These are phyloP conservation scores for Cladorrhinum samala DNA, from an alignment of 495 filamentous ascomycete species.

Conservation along the genomic window DNA sequence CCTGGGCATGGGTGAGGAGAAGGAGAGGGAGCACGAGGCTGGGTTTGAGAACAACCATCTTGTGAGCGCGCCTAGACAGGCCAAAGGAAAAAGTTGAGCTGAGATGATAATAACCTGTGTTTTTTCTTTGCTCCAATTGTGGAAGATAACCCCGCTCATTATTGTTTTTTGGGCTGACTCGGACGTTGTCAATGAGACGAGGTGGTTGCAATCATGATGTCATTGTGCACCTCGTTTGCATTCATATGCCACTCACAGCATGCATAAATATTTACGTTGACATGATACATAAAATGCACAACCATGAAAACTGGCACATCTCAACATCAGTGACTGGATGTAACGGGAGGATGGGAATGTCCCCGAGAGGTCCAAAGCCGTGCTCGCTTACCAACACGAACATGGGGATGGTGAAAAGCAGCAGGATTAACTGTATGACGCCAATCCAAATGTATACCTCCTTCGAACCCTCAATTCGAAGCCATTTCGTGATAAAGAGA, in stretches of 20 bases:
- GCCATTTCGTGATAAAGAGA: conserved; percentile 84
- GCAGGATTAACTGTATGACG: conserved; percentile 69
- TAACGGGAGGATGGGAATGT: conserved; percentile 42
- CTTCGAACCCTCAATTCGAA: conserved; percentile 67
- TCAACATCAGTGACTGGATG: background rate
- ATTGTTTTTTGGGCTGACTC: background rate
- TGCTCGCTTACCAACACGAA: conserved; percentile 90
- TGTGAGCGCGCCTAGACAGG: no score
- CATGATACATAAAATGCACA: background rate
- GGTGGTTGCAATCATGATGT: background rate
- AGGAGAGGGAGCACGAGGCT: background rate
- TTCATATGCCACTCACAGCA: background rate
- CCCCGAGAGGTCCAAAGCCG: conserved; percentile 93
- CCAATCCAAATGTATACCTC: conserved; percentile 76
- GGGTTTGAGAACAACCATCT: background rate
- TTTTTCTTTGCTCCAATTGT: background rate
- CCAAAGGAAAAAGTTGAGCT: no score
- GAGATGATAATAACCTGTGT: no score
- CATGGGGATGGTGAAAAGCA: conserved; percentile 80
- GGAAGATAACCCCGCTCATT: background rate
- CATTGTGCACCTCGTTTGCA: background rate
- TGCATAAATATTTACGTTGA: background rate
- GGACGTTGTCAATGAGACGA: background rate
- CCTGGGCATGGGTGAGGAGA: background rate
- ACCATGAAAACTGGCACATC: background rate